Base-by-base conservation (phyloP, 306 rosid genomes). In the Lathyrus oleraceus region DNA sequence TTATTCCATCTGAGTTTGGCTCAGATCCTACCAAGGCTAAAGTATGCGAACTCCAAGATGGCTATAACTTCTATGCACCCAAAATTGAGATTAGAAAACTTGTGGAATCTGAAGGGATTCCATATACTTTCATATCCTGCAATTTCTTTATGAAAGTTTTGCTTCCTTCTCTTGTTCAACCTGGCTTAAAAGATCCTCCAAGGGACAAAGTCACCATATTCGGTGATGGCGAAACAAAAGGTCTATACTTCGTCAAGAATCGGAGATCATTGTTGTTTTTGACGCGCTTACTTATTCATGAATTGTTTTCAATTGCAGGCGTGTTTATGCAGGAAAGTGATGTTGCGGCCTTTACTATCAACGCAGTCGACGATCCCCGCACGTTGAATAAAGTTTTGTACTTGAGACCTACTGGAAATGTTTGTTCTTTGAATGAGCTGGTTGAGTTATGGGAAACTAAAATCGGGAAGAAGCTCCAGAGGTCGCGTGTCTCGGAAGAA, bases 1-100 rank as follows among this genome's bases (percentile, higher is more conserved):
- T 92, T 59, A 66, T 87, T 65, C 95, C 92, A 14, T 81, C 96
- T 19, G 96, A 92, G 76, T 92, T 89, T 72, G 98, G 98, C 59
- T 60, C 81, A 43, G 97, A 92, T 69, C 89, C 95, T 10, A 87
- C 79, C 48, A 82, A 61, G 78, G 89, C 82, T 72, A 84, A 53
- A 39, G 79, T 85, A 20, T 72, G 78, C 38, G 75, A 70, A 19
- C 79, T 85, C 76, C 89, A 66, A 13, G 76, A 58, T 66, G 70
- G 75, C 70, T 71, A 84, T 39, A 71, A 76, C 54, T 84, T 89
- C 78, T 91, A 85, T 65, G 72, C 87, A 71, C 69, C 82, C 11
- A 91, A 91, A 84, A 71, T 79, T 7, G 90, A 84, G 79, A 84
- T 91, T 69, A 84, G 94, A n/a, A 70, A 81, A 30, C 84, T 86